A percentile compares a stretch with the other conserved stretches of the same genome.
Evolutionary conservation across 495 filamentous ascomycete genomes (phyloP).

Genomic region (Platismatia glauca): DNA sequence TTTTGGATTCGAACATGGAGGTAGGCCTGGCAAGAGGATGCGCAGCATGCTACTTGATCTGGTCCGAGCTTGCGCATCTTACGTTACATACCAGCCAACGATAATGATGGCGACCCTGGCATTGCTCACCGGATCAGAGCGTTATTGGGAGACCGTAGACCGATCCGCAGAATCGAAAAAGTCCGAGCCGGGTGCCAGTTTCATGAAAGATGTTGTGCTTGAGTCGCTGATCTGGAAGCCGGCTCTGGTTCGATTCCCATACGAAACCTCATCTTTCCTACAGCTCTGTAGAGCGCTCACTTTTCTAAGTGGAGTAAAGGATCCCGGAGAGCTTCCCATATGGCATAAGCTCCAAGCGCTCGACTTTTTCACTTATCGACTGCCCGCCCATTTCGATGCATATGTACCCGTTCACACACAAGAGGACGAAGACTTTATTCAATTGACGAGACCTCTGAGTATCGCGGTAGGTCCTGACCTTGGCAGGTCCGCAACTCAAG

Average conservation of each 20-base stretch:
- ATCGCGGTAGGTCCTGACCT: constrained; percentile 36
- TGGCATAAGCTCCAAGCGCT: constrained; percentile 51
- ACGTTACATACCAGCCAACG: constrained; percentile 58
- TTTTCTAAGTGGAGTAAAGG: constrained; percentile 36
- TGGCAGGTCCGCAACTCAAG: constrained; percentile 16
- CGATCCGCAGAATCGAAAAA: constrained; percentile 25
- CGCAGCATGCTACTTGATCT: constrained; percentile 57
- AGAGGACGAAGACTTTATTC: constrained; percentile 64
- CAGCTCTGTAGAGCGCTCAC: constrained; percentile 50
- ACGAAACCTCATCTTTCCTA: constrained; percentile 76
- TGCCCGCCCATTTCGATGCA: constrained; percentile 54
- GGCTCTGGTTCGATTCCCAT: constrained; percentile 71
- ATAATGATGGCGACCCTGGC: constrained; percentile 53
- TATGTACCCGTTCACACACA: constrained; percentile 75
- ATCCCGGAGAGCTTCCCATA: constrained; percentile 42
- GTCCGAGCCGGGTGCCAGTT: constrained; percentile 41
- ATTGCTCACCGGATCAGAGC: constrained; percentile 45
- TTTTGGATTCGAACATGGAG: constrained; percentile 37
- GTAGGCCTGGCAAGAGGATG: constrained; percentile 40
- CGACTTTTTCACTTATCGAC: constrained; percentile 60
- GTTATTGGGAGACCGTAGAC: constrained; percentile 46
- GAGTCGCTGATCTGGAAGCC: constrained; percentile 50
- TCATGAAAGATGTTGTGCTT: constrained; percentile 48
- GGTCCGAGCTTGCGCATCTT: constrained; percentile 46
- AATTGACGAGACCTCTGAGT: constrained; percentile 42